A percentile compares a stretch with the other conserved stretches of the same genome.
phyloP scores from a whole-genome alignment of 768 basidiomycete species.

The Glaciozyma martinii region DNA sequence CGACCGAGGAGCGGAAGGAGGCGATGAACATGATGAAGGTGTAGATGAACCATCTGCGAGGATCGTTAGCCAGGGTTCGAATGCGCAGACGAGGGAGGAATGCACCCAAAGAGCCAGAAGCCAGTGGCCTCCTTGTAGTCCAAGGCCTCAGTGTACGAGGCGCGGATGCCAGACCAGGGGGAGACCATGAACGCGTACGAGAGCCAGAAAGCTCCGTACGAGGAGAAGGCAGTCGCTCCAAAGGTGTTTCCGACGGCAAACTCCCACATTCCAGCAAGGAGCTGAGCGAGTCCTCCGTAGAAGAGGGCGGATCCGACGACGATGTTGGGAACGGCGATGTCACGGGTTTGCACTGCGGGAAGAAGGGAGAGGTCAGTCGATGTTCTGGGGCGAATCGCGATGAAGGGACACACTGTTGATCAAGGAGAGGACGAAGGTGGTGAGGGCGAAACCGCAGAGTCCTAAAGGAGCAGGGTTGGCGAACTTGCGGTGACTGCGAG shows the following conservation, averaged over 20 bases:
- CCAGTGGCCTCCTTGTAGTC: constrained; percentile 56
- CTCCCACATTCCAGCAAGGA: constrained; percentile 38
- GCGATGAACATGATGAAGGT: constrained; percentile 34
- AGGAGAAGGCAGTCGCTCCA: constrained; percentile 41
- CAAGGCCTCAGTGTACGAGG: constrained; percentile 45
- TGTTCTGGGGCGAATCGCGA: not conserved
- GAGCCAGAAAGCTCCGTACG: constrained; percentile 83
- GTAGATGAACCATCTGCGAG: constrained; percentile 44
- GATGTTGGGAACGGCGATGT: constrained; percentile 23
- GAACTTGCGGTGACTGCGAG: no score
- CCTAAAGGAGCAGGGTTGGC: constrained; percentile 19
- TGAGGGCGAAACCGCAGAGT: constrained; percentile 35
- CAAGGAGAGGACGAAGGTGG: constrained; percentile 37
- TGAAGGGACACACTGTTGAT: constrained; percentile 10
- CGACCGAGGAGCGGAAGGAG: constrained; percentile 40
- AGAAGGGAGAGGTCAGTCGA: not conserved
- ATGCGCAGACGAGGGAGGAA: not conserved
- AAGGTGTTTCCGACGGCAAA: constrained; percentile 41
- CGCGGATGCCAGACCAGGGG: constrained; percentile 55
- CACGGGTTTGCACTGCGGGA: constrained; percentile 32
- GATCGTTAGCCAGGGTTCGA: not conserved
- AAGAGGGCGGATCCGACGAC: constrained; percentile 25
- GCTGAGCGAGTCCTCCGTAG: constrained; percentile 30
- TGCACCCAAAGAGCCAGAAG: constrained; percentile 57
- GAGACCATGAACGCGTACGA: constrained; percentile 62